These are phyloP conservation scores for Stephanodiscus triporus DNA, from an alignment of 108 stramenopile species.

Conservation along the genomic window DNA sequence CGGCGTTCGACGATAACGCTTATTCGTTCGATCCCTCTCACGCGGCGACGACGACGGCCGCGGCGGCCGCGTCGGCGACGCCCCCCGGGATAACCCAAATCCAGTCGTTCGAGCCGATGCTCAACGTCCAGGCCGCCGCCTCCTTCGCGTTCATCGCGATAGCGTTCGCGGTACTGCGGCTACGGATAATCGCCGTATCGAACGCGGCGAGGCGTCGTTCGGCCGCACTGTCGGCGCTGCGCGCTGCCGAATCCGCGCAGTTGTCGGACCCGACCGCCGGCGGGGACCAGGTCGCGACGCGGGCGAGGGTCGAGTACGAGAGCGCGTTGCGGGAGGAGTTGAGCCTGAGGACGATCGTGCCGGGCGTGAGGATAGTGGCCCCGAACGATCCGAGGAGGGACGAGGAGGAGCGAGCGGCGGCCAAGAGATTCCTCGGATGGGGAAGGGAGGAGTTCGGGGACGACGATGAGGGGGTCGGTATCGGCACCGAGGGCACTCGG, in stretches of 20 bases:
- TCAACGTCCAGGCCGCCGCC: slow-evolving; percentile 61
- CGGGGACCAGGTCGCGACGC: slow-evolving; percentile 14
- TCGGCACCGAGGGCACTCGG: neutral
- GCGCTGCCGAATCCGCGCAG: slow-evolving; percentile 56
- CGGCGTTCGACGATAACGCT: neutral
- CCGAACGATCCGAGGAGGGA: slow-evolving; percentile 57
- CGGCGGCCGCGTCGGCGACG: too few species aligned
- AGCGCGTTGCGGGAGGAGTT: slow-evolving; percentile 59
- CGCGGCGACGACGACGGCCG: too few species aligned
- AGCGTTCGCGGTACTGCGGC: slow-evolving; percentile 56
- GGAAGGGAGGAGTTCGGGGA: slow-evolving; percentile 29
- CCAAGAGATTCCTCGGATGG: slow-evolving; percentile 53
- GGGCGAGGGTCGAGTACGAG: slow-evolving; percentile 53
- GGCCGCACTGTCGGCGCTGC: slow-evolving; percentile 46
- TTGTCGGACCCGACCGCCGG: slow-evolving; percentile 36
- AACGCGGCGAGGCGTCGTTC: slow-evolving; percentile 59
- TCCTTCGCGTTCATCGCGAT: slow-evolving; percentile 62
- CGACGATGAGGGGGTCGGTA: slow-evolving; percentile 6
- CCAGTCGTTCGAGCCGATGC: slow-evolving; percentile 60
- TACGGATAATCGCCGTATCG: slow-evolving; percentile 60
- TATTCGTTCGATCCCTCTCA: neutral
- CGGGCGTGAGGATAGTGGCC: slow-evolving; percentile 70
- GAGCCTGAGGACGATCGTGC: slow-evolving; percentile 61
- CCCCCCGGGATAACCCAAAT: slow-evolving; percentile 22
- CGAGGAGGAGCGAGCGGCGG: slow-evolving; percentile 50